A percentile compares a stretch with the other conserved stretches of the same genome.
These are phyloP conservation scores for Neurospora sp. DNA, from an alignment of 2,329 filamentous ascomycete species.

Conservation along the genomic window DNA sequence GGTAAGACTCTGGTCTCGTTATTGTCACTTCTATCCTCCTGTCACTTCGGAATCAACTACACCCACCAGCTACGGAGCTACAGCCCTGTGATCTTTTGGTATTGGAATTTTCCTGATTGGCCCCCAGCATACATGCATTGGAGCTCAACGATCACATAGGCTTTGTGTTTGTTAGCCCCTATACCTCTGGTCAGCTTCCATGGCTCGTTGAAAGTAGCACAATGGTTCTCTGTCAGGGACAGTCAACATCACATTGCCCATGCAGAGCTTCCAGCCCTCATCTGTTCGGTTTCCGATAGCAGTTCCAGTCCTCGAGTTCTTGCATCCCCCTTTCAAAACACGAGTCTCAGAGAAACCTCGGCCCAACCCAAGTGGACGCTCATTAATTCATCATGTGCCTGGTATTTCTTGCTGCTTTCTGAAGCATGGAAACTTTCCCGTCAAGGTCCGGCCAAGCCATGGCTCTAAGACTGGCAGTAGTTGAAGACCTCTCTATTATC, in stretches of 20 bases:
- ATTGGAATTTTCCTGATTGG: background rate
- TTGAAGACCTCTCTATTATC: too few species aligned
- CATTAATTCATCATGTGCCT: background rate
- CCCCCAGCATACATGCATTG: background rate
- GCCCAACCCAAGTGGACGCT: background rate
- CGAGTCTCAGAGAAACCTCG: background rate
- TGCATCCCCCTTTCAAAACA: background rate
- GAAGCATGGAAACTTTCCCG: background rate
- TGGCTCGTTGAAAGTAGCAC: background rate
- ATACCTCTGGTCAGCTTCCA: background rate
- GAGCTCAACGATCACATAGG: background rate
- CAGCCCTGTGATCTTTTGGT: background rate
- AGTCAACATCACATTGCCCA: background rate
- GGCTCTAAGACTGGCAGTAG: too few species aligned
- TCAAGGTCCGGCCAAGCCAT: too few species aligned
- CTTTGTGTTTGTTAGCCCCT: background rate
- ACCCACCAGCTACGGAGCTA: background rate
- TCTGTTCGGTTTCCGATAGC: background rate
- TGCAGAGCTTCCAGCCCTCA: background rate
- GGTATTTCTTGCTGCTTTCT: background rate
- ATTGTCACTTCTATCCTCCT: background rate
- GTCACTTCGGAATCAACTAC: background rate
- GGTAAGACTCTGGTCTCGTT: background rate
- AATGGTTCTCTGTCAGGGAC: background rate
- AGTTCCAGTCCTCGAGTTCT: background rate